phyloP scores from a whole-genome alignment of 2,329 filamentous ascomycete species.

The Claviceps purpurea region DNA sequence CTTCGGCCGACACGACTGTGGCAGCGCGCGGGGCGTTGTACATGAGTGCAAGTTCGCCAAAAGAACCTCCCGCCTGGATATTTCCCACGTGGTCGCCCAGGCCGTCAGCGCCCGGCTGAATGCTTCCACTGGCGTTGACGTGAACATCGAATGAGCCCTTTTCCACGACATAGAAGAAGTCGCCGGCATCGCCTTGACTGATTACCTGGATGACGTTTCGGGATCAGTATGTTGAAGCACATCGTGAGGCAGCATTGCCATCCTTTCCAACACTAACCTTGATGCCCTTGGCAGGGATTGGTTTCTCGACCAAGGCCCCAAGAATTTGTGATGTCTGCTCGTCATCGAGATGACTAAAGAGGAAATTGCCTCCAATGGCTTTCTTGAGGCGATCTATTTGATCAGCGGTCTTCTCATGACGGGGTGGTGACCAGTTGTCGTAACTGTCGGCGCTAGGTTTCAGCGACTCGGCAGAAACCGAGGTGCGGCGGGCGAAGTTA shows the following conservation, averaged over 20 bases:
- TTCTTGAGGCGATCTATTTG: slow-evolving; percentile 67
- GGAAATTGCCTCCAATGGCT: slow-evolving; percentile 79
- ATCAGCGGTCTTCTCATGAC: slow-evolving; percentile 68
- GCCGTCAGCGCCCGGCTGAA: slow-evolving; percentile 70
- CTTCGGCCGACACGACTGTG: slow-evolving; percentile 74
- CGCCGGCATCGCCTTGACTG: slow-evolving; percentile 84
- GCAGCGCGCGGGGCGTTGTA: slow-evolving; percentile 95
- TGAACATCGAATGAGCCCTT: slow-evolving; percentile 82
- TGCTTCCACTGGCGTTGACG: slow-evolving; percentile 63
- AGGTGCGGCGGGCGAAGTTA: slow-evolving; percentile 84
- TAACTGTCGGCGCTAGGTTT: slow-evolving; percentile 74
- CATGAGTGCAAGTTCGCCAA: slow-evolving; percentile 95
- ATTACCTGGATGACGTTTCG: slow-evolving; percentile 56
- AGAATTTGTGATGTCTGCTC: slow-evolving; percentile 81
- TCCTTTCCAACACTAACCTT: slow-evolving; percentile 33
- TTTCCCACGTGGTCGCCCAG: slow-evolving; percentile 70
- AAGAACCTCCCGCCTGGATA: slow-evolving; percentile 80
- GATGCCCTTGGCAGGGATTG: slow-evolving; percentile 80
- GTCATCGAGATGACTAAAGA: slow-evolving; percentile 90
- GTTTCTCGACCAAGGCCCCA: slow-evolving; percentile 84
- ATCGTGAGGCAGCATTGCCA: background rate
- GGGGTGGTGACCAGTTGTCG: slow-evolving; percentile 82
- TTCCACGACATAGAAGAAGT: slow-evolving; percentile 97
- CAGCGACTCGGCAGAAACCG: slow-evolving; percentile 90
- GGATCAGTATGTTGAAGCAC: slow-evolving; percentile 9